phyloP scores from a whole-genome alignment of 2,329 filamentous ascomycete genomes.

The Nemania bipapillata region DNA sequence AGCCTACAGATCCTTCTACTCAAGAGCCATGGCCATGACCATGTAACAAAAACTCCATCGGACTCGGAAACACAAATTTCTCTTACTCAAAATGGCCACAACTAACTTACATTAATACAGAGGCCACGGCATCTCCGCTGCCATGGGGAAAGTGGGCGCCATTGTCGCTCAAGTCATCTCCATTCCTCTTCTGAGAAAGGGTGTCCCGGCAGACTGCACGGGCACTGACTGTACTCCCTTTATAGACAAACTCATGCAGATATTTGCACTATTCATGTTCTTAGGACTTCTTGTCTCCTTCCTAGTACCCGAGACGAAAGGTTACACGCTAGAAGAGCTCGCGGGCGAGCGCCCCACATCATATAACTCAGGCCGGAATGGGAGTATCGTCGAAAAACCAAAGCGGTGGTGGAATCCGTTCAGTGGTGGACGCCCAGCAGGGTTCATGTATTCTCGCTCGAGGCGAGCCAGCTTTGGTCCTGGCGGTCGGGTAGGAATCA shows the following conservation, averaged over 20 bases:
- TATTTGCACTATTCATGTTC: constrained; percentile 84
- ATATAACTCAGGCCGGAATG: constrained; percentile 64
- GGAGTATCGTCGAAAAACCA: constrained; percentile 57
- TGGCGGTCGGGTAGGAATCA: constrained; percentile 55
- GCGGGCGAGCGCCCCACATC: constrained; percentile 73
- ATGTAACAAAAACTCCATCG: background rate
- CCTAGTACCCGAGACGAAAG: constrained; percentile 81
- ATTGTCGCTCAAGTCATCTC: constrained; percentile 74
- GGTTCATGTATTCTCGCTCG: constrained; percentile 60
- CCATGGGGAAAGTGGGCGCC: constrained; percentile 73
- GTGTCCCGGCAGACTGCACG: constrained; percentile 61
- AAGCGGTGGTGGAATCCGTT: constrained; percentile 60
- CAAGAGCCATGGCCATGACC: background rate
- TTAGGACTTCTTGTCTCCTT: constrained; percentile 74
- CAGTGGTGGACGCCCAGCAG: constrained; percentile 62
- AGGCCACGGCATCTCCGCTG: constrained; percentile 73
- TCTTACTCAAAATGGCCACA: background rate
- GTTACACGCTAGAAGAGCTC: constrained; percentile 76
- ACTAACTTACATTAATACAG: background rate
- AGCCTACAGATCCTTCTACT: background rate
- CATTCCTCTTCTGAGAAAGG: constrained; percentile 69
- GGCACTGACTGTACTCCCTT: constrained; percentile 65
- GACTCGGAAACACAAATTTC: background rate
- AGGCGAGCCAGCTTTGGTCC: constrained; percentile 42
- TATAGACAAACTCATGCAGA: constrained; percentile 78